Conservation (phyloP, 1,284 basidiomycete species). For the Vanrija sp. region DNA sequence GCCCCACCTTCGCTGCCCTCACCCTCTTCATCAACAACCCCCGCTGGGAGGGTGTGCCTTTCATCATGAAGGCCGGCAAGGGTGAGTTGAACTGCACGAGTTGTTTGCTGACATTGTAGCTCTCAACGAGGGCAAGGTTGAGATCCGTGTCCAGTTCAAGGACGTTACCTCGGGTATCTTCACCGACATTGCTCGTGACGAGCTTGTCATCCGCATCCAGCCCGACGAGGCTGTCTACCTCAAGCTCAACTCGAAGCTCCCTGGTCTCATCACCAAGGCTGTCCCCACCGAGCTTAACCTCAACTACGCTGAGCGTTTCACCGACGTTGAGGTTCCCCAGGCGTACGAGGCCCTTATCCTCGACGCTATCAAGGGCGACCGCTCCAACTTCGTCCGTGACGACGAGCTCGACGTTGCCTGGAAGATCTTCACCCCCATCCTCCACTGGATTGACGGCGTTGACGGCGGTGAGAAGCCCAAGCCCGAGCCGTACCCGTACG, state of each 20-base stretch:
- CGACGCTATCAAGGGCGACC: slow-evolving; percentile 69
- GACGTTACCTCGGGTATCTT: slow-evolving; percentile 94
- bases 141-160: slow-evolving; percentile 93
- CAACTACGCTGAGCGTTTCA: slow-evolving; percentile 91
- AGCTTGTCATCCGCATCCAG: slow-evolving; percentile 92
- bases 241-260: slow-evolving; percentile 90
- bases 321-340: slow-evolving; percentile 82
- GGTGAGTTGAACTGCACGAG: slow-evolving; percentile 53
- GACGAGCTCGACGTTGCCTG: slow-evolving; percentile 93
- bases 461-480: slow-evolving; percentile 48
- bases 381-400: slow-evolving; percentile 75
- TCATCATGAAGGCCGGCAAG: slow-evolving; percentile 95
- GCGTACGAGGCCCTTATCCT: slow-evolving; percentile 90
- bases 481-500: slow-evolving; percentile 79
- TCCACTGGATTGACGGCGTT: slow-evolving; percentile 72
- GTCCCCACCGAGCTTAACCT: slow-evolving; percentile 94
- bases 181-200: slow-evolving; percentile 88
- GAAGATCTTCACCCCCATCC: slow-evolving; percentile 95
- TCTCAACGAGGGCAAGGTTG: slow-evolving; percentile 93
- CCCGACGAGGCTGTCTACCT: slow-evolving; percentile 91
- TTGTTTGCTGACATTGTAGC: slow-evolving; percentile 58
- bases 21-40: slow-evolving; percentile 89
- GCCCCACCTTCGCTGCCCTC: slow-evolving; percentile 86
- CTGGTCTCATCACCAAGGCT: slow-evolving; percentile 80
- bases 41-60: slow-evolving; percentile 94